Base-by-base conservation (phyloP, 768 basidiomycete genomes). In the Podaxis sp. region DNA sequence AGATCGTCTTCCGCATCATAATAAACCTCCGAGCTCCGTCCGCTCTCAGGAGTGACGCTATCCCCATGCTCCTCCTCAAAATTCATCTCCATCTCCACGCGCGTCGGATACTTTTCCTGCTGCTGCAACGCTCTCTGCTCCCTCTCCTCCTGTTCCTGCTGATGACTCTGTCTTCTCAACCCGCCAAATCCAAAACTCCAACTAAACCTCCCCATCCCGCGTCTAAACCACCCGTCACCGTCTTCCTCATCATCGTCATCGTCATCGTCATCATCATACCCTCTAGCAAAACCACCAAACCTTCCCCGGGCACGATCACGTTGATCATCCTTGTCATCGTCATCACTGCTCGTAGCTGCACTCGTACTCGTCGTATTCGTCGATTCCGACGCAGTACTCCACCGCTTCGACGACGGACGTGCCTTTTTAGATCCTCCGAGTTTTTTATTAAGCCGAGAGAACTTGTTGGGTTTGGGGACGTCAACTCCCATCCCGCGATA, bases 81-180 rank as follows among this genome's bases (percentile, higher is more conserved):
- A 62, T 75, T 75, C 61, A 65, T 53, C 68, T 78, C 71, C 72
- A 80, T 55, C 69, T 81, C 67, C 69, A 74, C 67, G 66, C 75
- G 74, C 72, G 66, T 80, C 67, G 80, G 84, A 76, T 64, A 77
- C 64, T 46, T 73, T 59, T 75, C 79, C 24, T 19, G 70, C 69
- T 36, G 43, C 59, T 61, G 67, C 46, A 66, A 60, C 57, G 66
- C 58, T 54, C 61, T 59, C 63, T 12, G 61, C 55, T 13, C 70
- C 68, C 11, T 65, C 47, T n/a, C 52, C 54, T 0, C 60, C 67
- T 51, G 65, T 64, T 27, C 46, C 52, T 11, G 22, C n/a, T 57
- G 59, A 29, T 50, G 61, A 24, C 41, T 15, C 62, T 12, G 63
- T 37, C 17, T 60, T 62, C 25, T 61, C 43, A 37, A 38, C 3